phyloP scores from a whole-genome alignment of 371 early-diverging fungal genomes.

The Coemansia sp. region DNA sequence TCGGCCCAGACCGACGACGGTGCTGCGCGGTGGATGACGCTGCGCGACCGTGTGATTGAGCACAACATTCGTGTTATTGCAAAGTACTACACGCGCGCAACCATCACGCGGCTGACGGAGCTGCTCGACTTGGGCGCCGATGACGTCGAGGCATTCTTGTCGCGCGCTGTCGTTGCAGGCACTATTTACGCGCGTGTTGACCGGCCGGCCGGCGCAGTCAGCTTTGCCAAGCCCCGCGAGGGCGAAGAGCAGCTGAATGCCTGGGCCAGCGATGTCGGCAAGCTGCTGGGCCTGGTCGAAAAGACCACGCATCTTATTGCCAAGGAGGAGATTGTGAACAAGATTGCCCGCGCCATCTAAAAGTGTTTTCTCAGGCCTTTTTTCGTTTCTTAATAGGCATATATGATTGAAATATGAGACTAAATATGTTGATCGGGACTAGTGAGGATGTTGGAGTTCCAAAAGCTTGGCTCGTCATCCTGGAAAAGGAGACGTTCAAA shows the following conservation, averaged over 20 bases:
- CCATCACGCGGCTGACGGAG: conserved; percentile 73
- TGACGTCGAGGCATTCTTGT: conserved; percentile 87
- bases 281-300: conserved; percentile 83
- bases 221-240: conserved; percentile 80
- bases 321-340: conserved; percentile 91
- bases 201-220: conserved; percentile 85
- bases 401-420: neutral
- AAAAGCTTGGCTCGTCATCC: no score
- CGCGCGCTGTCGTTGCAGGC: conserved; percentile 88
- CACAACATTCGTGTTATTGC: conserved; percentile 97
- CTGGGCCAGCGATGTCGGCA: conserved; percentile 89
- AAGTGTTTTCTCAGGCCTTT: neutral
- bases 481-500: no score
- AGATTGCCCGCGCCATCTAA: conserved; percentile 47
- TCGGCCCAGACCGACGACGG: conserved; percentile 71
- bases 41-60: conserved; percentile 93
- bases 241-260: conserved; percentile 85
- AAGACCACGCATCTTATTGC: conserved; percentile 95
- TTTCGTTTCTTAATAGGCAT: neutral
- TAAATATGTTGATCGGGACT: no score
- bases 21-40: conserved; percentile 68
- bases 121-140: conserved; percentile 68
- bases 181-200: conserved; percentile 95
- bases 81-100: conserved; percentile 90
- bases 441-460: no score